A percentile compares a stretch with the other conserved stretches of the same genome.
phyloP scores from a whole-genome alignment of 768 basidiomycete genomes.

The Tylopilus plumbeoviolaceoides region DNA sequence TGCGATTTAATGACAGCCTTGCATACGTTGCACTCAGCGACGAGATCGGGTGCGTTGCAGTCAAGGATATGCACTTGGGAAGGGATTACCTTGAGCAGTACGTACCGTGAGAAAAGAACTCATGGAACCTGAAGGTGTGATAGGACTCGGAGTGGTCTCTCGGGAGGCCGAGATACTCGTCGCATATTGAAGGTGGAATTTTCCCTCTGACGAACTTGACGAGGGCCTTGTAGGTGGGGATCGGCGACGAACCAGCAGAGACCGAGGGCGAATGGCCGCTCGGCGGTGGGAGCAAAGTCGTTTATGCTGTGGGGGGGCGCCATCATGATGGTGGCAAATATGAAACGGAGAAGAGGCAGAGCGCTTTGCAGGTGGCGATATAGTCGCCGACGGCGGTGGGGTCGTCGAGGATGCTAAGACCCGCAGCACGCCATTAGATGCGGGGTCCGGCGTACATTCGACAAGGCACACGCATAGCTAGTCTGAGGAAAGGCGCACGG shows the following conservation, averaged over 20 bases:
- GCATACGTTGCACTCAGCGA: conserved; percentile 77
- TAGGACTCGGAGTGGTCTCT: conserved; percentile 83
- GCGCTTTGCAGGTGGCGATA: conserved; percentile 79
- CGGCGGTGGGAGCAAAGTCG: conserved; percentile 68
- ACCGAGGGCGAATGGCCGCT: conserved; percentile 80
- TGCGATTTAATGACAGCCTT: conserved; percentile 69
- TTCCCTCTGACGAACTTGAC: conserved; percentile 70
- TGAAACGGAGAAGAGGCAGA: conserved; percentile 26
- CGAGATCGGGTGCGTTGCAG: conserved; percentile 73
- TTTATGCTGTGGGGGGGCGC: conserved; percentile 53
- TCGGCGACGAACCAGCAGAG: conserved; percentile 87
- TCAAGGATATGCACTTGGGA: conserved; percentile 80
- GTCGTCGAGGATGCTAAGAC: conserved; percentile 80
- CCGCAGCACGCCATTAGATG: conserved; percentile 34
- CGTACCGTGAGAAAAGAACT: conserved; percentile 83
- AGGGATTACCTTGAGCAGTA: conserved; percentile 64
- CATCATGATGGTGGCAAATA: neutral
- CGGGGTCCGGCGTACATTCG: neutral
- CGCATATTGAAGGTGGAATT: conserved; percentile 86
- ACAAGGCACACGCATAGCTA: conserved; percentile 17
- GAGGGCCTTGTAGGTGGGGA: conserved; percentile 83
- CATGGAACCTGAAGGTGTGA: conserved; percentile 92
- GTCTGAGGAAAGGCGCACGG: neutral
- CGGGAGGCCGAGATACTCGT: conserved; percentile 86
- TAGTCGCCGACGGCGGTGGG: conserved; percentile 69